phyloP scores from a whole-genome alignment of 169 alveolate genomes.

The Amoebophrya sp. region DNA sequence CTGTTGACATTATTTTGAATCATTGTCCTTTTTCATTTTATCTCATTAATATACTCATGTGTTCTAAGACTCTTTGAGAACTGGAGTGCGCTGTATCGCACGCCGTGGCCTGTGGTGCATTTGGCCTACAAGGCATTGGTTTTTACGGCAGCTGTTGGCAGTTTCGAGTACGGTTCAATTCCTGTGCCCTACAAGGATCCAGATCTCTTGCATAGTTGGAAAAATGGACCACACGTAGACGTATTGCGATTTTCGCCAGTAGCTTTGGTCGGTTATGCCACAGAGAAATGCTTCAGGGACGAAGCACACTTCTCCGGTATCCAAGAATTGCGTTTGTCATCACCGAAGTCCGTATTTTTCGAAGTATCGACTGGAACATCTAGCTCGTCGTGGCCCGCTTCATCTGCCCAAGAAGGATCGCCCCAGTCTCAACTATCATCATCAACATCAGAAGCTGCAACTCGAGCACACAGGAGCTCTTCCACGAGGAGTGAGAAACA shows the following conservation, averaged over 20 bases:
- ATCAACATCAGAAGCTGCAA: background rate
- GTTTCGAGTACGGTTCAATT: background rate
- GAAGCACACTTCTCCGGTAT: background rate
- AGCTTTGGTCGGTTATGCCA: background rate
- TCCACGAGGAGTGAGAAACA: too few species aligned
- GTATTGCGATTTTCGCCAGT: slow-evolving; percentile 8
- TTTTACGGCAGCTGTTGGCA: background rate
- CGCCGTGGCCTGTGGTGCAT: slow-evolving; percentile 13
- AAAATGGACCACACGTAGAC: background rate
- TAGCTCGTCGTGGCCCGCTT: too few species aligned
- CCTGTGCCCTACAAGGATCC: background rate
- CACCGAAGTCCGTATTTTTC: background rate
- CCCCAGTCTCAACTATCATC: background rate
- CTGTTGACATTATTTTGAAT: too few species aligned
- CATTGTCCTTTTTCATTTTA: too few species aligned
- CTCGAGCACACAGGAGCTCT: too few species aligned
- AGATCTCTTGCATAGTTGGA: background rate
- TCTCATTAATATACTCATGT: too few species aligned
- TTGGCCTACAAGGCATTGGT: background rate
- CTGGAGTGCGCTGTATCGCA: slow-evolving; percentile 7
- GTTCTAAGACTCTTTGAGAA: too few species aligned
- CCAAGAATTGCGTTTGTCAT: background rate
- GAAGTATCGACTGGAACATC: too few species aligned
- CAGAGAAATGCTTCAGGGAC: background rate
- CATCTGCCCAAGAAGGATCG: too few species aligned